Conservation (phyloP, 164 flowering plant species). For the Nymphaea colorata region DNA sequence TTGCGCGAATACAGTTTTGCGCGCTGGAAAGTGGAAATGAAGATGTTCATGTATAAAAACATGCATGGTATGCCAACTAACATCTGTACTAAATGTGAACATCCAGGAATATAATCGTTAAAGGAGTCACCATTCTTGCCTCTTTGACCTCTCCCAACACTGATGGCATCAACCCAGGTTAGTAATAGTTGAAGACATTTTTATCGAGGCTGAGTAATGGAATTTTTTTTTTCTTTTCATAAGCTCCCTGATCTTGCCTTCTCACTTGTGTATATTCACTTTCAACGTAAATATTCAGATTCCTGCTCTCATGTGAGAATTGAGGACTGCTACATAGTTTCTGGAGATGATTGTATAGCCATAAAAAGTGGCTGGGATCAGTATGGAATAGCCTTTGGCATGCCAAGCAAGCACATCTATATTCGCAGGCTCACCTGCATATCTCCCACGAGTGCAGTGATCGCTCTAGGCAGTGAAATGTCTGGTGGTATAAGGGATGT, state of each 20-base stretch:
- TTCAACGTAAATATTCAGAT: constrained; percentile 18
- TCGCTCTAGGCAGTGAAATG: constrained; percentile 91
- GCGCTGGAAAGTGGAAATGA: no score
- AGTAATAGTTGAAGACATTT: not conserved
- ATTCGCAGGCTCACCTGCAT: constrained; percentile 65
- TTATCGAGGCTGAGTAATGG: not conserved
- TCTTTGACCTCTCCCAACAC: constrained; percentile 66
- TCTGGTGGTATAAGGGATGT: constrained; percentile 71
- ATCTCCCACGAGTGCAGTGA: constrained; percentile 61
- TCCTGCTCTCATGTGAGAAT: constrained; percentile 52
- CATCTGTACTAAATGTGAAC: not conserved
- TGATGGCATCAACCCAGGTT: constrained; percentile 78
- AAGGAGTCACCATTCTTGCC: constrained; percentile 45
- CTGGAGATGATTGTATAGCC: constrained; percentile 82
- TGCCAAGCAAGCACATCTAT: constrained; percentile 45
- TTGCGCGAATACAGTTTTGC: constrained; percentile 1
- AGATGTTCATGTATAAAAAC: no score
- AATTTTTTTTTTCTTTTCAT: not conserved
- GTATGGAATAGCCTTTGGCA: constrained; percentile 27
- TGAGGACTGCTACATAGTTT: constrained; percentile 57
- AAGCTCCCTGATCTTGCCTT: not conserved
- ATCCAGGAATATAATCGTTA: constrained; percentile 24
- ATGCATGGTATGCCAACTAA: no score
- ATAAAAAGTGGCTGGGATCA: constrained; percentile 44
- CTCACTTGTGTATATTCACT: not conserved